phyloP scores from a whole-genome alignment of 495 filamentous ascomycete genomes.

The Trichocladium antarcticum region DNA sequence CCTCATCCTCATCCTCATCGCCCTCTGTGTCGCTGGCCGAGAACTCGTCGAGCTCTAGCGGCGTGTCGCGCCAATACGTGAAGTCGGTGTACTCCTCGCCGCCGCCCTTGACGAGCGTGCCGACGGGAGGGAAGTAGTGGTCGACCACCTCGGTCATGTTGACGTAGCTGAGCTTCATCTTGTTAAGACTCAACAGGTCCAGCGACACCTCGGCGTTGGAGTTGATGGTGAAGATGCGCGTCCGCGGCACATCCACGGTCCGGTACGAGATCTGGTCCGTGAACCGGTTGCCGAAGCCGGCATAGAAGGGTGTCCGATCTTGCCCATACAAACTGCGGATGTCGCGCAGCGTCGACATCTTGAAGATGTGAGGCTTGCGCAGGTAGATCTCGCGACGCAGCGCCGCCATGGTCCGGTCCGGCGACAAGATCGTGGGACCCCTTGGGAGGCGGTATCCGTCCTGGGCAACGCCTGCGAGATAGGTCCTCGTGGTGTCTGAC shows the following conservation, averaged over 20 bases:
- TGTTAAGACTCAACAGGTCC: slow-evolving; percentile 81
- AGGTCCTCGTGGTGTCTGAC: slow-evolving; percentile 81
- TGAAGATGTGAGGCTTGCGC: slow-evolving; percentile 95
- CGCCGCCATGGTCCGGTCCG: slow-evolving; percentile 93
- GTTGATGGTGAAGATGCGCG: slow-evolving; percentile 97
- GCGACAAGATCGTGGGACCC: slow-evolving; percentile 88
- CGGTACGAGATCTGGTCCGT: slow-evolving; percentile 95
- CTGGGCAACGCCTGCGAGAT: slow-evolving; percentile 81
- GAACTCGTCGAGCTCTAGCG: slow-evolving; percentile 66
- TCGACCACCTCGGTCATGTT: slow-evolving; percentile 93
- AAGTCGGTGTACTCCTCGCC: slow-evolving; percentile 86
- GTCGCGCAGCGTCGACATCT: slow-evolving; percentile 95
- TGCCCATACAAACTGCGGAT: slow-evolving; percentile 80
- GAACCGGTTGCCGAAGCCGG: slow-evolving; percentile 91
- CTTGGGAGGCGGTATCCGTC: slow-evolving; percentile 77
- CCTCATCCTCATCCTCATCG: slow-evolving; percentile 23
- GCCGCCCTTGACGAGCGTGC: slow-evolving; percentile 60
- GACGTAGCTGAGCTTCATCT: slow-evolving; percentile 92
- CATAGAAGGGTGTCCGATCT: slow-evolving; percentile 78
- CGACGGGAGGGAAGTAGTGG: slow-evolving; percentile 87
- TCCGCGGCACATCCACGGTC: slow-evolving; percentile 85
- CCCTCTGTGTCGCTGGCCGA: slow-evolving; percentile 62
- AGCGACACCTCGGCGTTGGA: slow-evolving; percentile 93
- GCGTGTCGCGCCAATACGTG: slow-evolving; percentile 71
- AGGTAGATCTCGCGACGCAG: slow-evolving; percentile 89